Percentiles rank a stretch among this genome's conserved stretches.
phyloP scores from a whole-genome alignment of 495 filamentous ascomycete species.

The Xylaria telfairii region DNA sequence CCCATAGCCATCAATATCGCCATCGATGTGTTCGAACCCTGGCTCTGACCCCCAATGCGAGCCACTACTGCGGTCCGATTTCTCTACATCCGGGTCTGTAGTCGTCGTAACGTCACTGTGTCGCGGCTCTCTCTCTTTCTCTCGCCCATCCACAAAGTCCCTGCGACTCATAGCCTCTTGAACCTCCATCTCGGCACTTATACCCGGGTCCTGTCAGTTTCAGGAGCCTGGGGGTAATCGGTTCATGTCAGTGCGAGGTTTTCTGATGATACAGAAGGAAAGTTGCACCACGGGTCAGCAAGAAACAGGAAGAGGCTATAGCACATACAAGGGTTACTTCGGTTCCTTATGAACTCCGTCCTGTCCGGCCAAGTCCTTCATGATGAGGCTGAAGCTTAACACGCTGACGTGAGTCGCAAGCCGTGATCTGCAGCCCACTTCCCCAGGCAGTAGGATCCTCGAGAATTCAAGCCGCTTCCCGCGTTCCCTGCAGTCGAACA shows the following conservation, averaged over 20 bases:
- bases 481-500: not conserved
- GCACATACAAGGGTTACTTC: not conserved
- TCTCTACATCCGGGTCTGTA: conserved; percentile 26
- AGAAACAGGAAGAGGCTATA: not conserved
- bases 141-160: not conserved
- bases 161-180: not conserved
- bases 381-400: conserved; percentile 12
- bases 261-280: not conserved
- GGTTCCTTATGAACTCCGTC: not conserved
- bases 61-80: conserved; percentile 26
- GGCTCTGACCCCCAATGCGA: conserved; percentile 40
- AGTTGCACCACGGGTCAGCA: not conserved
- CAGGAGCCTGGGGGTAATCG: not conserved
- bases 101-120: conserved; percentile 20
- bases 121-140: not conserved
- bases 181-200: conserved; percentile 15
- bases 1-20: conserved; percentile 47
- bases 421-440: conserved; percentile 1
- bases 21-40: conserved; percentile 49
- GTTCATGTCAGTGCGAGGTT: not conserved
- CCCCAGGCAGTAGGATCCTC: not conserved
- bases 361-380: not conserved
- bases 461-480: not conserved
- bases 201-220: not conserved
- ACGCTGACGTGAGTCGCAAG: conserved; percentile 19